Evolutionary conservation across 495 filamentous ascomycete genomes (phyloP), one percentile per base, ranked within the genome.

Genomic region (Aspergillus coremiiformis): DNA sequence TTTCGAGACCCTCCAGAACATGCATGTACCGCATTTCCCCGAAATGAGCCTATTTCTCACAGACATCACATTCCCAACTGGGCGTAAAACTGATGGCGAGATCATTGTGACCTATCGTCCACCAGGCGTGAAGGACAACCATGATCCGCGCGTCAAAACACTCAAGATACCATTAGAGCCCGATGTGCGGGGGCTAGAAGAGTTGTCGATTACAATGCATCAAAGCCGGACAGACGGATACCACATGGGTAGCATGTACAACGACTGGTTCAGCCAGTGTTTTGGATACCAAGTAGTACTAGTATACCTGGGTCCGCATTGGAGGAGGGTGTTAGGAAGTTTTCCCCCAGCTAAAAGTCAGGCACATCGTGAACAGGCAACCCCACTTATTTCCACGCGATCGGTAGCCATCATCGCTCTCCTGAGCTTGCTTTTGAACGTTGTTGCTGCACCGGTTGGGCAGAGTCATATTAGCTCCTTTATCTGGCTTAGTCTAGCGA

Each of bases 251-350:
- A 59, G 67, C 4, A 43, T 66, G 26, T 87, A 83, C 60, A 87
- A 86, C 60, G 63, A 70, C 30, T 95, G 87, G 87, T 90, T 95
- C 69, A 81, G 79, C 22, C 60, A 71, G 15, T 79, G 81, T 51
- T 84, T 95, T 51, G 87, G 86, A 5, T 87, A 80, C 57, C 63
- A 70, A 6, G 79, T 84, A 8, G 62, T 86, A 0, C 71, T 94
- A 12, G 83, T 80, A 2, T 91, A 86, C 62, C 72, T 92, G 22
- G 87, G 87, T 1, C 64, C 71, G 11, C 76, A 86, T 54, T 68
- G 68, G 17, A 72, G 90, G 22, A 64, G 70, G 10, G 82, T 92
- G 0, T 73, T 91, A 0, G 89, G 87, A 4, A 81, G 67, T 53
- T 61, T 73, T 21, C 70, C 66, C 21, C 73, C 68, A 23, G 68